Evolutionary conservation across 1,139 yeast genomes (phyloP), one percentile per base, ranked within the genome.

Genomic region (Yamadazyma triangularis): DNA sequence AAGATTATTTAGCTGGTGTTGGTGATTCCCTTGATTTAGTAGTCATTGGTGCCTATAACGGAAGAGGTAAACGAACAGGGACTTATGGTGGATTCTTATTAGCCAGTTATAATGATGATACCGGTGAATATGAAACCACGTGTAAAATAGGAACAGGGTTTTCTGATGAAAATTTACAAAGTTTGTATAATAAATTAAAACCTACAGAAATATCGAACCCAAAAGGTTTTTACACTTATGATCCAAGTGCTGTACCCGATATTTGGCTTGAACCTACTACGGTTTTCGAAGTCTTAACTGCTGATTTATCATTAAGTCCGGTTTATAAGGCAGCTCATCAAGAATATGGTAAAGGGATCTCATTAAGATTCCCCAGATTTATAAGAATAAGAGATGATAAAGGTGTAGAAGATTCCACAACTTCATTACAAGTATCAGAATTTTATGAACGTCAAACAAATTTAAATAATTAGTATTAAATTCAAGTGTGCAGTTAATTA

Each of bases 81-180:
- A 72, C 82, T 35, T 91, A 89, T 54, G 99, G 99, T 32, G 98
- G 97, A 3, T 91, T 87, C 50, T 59, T 91, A 24, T 65, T 93
- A 33, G 98, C 96, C 0, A 80, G 93, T 24, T 89, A 87, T 53
- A 89, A 91, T 50, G 77, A 78, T 31, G 96, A 89, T 39, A 74
- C 87, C 0, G 97, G 94, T 14, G 96, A 88, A 47, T 87, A 77
- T 50, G 98, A 91, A 53, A 85, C 96, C 0, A 83, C 95, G 26
- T 91, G 98, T 61, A 91, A 93, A 55, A 89, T 93, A 34, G 98
- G 98, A 26, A 93, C 99, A 1, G 99, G 99, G 0, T 91, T 91
- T 53, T 77, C 89, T 24, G 99, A 91, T 42, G 96, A 85, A 40
- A 74, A 79, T 48, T 66, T 91, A 36, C 73, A 74, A 22, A 59